Conservation (phyloP, 192 early-diverging fungal species). For the Coemansia sp. region DNA sequence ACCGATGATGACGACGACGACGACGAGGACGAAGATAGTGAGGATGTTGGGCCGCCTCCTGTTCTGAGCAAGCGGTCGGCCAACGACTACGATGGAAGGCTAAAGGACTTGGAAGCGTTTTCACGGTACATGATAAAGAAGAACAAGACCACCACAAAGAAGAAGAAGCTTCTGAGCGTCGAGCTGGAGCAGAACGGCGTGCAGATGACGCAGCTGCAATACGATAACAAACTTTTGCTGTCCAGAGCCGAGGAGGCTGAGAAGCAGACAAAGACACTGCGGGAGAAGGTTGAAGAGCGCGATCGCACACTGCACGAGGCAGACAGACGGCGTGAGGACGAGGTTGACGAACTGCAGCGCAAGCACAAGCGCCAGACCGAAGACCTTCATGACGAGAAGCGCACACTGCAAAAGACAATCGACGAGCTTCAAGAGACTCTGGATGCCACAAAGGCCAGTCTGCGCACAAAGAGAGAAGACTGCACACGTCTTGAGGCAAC, state of each 20-base stretch:
- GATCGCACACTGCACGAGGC: constrained; percentile 18
- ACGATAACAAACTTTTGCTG: constrained; percentile 34
- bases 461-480: constrained; percentile 36
- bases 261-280: constrained; percentile 20
- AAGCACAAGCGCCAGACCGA: constrained; percentile 31
- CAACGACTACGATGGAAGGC: constrained; percentile 63
- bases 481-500: constrained; percentile 37
- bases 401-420: constrained; percentile 42
- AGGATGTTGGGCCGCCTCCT: constrained; percentile 36
- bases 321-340: constrained; percentile 27
- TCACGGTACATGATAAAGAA: constrained; percentile 55
- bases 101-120: constrained; percentile 72
- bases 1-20: constrained; percentile 13
- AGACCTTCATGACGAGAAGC: constrained; percentile 47
- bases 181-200: constrained; percentile 57
- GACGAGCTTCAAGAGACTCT: constrained; percentile 33
- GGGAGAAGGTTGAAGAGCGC: constrained; percentile 12
- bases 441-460: constrained; percentile 25
- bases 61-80: constrained; percentile 22
- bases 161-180: constrained; percentile 55
- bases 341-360: constrained; percentile 32
- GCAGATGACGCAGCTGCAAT: constrained; percentile 43
- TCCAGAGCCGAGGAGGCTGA: constrained; percentile 36
- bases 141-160: constrained; percentile 50
- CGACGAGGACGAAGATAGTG: constrained; percentile 22